Percentiles rank a stretch among this genome's conserved stretches.
phyloP scores from a whole-genome alignment of 139 green algal genomes.

The Protoeuglena noctilucae region DNA sequence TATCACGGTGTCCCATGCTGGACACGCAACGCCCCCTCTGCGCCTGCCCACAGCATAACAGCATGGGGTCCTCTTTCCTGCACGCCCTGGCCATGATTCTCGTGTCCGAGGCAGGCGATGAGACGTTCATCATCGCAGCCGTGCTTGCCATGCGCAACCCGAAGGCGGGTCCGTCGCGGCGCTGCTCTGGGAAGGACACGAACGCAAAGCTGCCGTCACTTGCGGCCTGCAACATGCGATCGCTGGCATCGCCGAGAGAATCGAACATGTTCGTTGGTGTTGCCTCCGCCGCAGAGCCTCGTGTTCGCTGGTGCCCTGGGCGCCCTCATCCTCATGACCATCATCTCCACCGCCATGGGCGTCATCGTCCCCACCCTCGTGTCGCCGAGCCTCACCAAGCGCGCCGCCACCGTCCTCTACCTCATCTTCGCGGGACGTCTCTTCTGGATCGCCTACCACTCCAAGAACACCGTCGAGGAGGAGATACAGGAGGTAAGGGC shows the following conservation, averaged over 20 bases:
- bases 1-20: too few species aligned
- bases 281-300: too few species aligned
- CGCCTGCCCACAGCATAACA: too few species aligned
- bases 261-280: too few species aligned
- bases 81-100: conserved; percentile 42
- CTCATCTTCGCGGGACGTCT: conserved; percentile 38
- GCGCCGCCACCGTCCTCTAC: conserved; percentile 27
- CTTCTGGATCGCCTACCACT: conserved; percentile 28
- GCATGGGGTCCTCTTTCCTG: too few species aligned
- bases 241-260: too few species aligned
- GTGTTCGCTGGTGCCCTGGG: conserved; percentile 61
- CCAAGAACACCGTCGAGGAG: conserved; percentile 10
- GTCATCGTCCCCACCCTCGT: conserved; percentile 33
- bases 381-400: conserved; percentile 16
- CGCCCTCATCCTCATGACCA: conserved; percentile 82
- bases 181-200: too few species aligned
- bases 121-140: conserved; percentile 93
- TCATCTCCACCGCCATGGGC: conserved; percentile 65
- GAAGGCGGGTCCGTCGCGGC: too few species aligned
- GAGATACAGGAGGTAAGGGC: conserved; percentile 31
- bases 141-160: conserved; percentile 64
- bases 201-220: too few species aligned
- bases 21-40: too few species aligned
- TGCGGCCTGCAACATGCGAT: too few species aligned
- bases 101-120: conserved; percentile 73